Evolutionary conservation across 306 rosid genomes (phyloP), one percentile per base, ranked within the genome.

Genomic region (Inga laurina): DNA sequence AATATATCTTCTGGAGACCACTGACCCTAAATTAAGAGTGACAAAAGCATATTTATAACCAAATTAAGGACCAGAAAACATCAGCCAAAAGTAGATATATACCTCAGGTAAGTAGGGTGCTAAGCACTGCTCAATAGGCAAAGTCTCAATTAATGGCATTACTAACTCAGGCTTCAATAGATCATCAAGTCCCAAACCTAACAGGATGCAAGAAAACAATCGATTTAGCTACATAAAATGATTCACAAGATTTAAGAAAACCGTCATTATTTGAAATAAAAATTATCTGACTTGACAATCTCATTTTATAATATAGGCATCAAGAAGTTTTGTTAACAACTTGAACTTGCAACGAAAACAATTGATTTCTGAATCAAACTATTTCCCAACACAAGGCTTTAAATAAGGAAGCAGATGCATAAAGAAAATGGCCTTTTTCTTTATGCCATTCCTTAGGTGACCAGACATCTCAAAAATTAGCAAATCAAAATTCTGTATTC

Each of bases 81-180:
- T 72, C 72, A 85, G 74, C 74, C 75, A 82, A 51, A 76, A 79
- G 79, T 19, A 77, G 69, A n/a, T 57, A 81, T 49, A 79, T 87
- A 90, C 99, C 98, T 95, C 99, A 2, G 99, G 99, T 74, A 95
- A 89, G 85, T 92, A 89, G 18, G 96, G 92, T 49, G 89, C 93
- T 77, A 95, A 84, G 70, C 86, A 80, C 87, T 93, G 97, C 78
- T 95, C 98, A 81, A 93, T 71, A 43, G 92, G 85, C 86, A 95
- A 82, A 72, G 93, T 88, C 76, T 89, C 97, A 68, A 95, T 87
- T 85, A 95, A 86, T 52, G 99, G 99, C 94, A 93, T 86, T 82
- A 95, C 86, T 81, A 93, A 83, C 73, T 95, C 98, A 30, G 99
- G 98, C 90, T 88, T 95, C 85, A 95, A 87, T 79, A 95, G 86